Conservation (phyloP, 495 filamentous ascomycete species). For the Penicillium fimorum region DNA sequence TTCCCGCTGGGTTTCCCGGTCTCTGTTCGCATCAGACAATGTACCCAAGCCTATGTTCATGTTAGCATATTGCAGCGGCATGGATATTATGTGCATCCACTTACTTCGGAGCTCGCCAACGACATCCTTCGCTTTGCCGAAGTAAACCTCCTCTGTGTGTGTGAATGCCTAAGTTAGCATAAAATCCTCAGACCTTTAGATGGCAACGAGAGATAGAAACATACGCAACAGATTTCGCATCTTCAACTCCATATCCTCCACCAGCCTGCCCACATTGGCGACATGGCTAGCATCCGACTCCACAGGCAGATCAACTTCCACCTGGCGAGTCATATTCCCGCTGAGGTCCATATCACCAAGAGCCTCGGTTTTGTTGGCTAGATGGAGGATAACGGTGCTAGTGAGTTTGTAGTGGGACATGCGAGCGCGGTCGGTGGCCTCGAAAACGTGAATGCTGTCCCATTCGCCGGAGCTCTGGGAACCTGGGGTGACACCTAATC, state of each 20-base stretch:
- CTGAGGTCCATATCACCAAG: slow-evolving; percentile 90
- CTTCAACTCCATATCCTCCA: slow-evolving; percentile 99
- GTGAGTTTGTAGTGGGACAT: slow-evolving; percentile 96
- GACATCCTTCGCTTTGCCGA: slow-evolving; percentile 98
- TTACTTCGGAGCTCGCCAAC: slow-evolving; percentile 94
- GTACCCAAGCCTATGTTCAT: slow-evolving; percentile 59
- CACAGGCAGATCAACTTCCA: slow-evolving; percentile 85
- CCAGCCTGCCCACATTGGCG: slow-evolving; percentile 88
- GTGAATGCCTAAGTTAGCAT: slow-evolving; percentile 13
- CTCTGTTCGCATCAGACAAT: slow-evolving; percentile 81
- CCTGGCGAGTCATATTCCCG: slow-evolving; percentile 96
- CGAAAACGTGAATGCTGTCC: slow-evolving; percentile 99
- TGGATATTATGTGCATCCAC: slow-evolving; percentile 18
- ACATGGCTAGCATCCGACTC: slow-evolving; percentile 92
- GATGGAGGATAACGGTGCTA: slow-evolving; percentile 89
- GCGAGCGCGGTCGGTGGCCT: slow-evolving; percentile 85
- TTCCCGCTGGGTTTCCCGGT: slow-evolving; percentile 83
- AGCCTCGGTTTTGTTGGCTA: slow-evolving; percentile 66
- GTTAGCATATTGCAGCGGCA: slow-evolving; percentile 3
- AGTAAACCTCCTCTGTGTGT: slow-evolving; percentile 88
- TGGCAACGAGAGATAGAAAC: slow-evolving; percentile 20
- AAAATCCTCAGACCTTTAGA: not conserved
- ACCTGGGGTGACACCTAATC: slow-evolving; percentile 58
- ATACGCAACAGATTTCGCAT: slow-evolving; percentile 94
- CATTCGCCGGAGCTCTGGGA: slow-evolving; percentile 78